These are phyloP conservation scores for Solanum ossicruentum DNA, from an alignment of 257 asterid genomes.

Conservation along the genomic window DNA sequence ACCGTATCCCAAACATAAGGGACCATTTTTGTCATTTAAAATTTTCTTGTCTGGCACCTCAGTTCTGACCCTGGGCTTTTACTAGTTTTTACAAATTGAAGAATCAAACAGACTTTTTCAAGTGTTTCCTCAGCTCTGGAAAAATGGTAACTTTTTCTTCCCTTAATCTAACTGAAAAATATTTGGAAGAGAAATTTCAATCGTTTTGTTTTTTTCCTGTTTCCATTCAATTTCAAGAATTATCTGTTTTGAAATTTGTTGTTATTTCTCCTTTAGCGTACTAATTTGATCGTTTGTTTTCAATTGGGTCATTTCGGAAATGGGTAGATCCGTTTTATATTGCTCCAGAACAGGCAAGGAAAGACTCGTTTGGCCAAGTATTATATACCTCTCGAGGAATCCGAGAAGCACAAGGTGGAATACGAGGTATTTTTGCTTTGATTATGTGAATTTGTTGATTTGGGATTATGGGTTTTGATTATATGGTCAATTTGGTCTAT, in stretches of 20 bases:
- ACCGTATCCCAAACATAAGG: background rate
- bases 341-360: slow-evolving; percentile 94
- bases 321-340: slow-evolving; percentile 87
- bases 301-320: background rate
- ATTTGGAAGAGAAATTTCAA: background rate
- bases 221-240: background rate
- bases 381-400: slow-evolving; percentile 96
- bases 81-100: background rate
- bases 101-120: background rate
- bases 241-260: background rate
- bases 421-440: slow-evolving; percentile 58
- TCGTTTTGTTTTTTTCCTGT: background rate
- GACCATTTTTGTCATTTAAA: background rate
- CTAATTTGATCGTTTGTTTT: background rate
- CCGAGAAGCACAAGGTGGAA: slow-evolving; percentile 97
- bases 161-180: background rate
- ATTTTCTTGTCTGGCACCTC: background rate
- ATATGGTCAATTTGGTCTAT: background rate
- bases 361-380: slow-evolving; percentile 93
- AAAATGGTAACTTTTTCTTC: background rate
- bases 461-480: background rate
- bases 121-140: background rate
- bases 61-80: background rate
- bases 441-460: background rate
- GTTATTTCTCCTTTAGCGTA: background rate